Percentiles rank a stretch among this genome's conserved stretches.
Conservation (phyloP, 2,329 filamentous ascomycete genomes). For the Exophiala xenobiotica region DNA sequence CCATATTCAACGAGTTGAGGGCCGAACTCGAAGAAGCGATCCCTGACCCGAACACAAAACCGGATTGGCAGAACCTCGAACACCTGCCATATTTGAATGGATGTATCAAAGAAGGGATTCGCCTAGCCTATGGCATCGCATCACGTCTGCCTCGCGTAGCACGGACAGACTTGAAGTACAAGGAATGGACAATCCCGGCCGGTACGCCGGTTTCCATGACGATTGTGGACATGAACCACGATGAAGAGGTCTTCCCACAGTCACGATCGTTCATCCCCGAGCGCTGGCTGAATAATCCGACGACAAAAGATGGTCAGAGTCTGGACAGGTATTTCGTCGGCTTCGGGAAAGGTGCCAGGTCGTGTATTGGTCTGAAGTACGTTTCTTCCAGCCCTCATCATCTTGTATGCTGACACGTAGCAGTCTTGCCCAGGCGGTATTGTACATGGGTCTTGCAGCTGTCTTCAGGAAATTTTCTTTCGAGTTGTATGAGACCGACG, state of each 20-base stretch:
- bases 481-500: constrained; percentile 36
- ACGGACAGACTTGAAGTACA: constrained; percentile 29
- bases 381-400: constrained; percentile 3
- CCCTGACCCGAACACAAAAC: neutral
- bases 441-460: constrained; percentile 35
- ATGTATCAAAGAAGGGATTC: constrained; percentile 41
- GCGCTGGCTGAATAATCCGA: constrained; percentile 30
- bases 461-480: constrained; percentile 36
- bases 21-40: constrained; percentile 23
- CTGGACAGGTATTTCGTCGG: constrained; percentile 17
- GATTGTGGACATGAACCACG: constrained; percentile 3
- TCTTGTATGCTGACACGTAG: neutral
- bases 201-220: constrained; percentile 32
- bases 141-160: constrained; percentile 15
- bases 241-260: constrained; percentile 25
- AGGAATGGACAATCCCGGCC: constrained; percentile 34
- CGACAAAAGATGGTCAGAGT: constrained; percentile 5
- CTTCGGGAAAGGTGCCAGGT: constrained; percentile 32
- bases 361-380: constrained; percentile 48
- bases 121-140: constrained; percentile 37
- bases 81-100: constrained; percentile 45
- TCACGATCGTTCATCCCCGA: constrained; percentile 31
- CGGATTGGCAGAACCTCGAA: constrained; percentile 37
- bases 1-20: constrained; percentile 23
- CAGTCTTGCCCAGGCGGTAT: constrained; percentile 37